A percentile compares a stretch with the other conserved stretches of the same genome.
Evolutionary conservation across 768 basidiomycete species (phyloP).

Genomic region (Thelephora aurantiotincta): DNA sequence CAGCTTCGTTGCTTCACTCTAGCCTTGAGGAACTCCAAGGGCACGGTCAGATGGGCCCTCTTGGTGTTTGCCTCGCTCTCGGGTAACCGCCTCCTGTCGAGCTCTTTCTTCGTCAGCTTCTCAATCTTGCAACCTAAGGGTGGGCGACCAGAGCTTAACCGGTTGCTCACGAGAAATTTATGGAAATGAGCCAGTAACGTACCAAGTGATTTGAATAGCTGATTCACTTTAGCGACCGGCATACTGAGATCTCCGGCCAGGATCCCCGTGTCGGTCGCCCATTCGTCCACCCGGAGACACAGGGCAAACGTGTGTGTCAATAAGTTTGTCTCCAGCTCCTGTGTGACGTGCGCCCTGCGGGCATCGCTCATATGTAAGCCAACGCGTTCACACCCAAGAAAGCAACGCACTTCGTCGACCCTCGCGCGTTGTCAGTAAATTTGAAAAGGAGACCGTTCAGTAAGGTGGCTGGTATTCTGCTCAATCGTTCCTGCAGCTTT

Average conservation of each 20-base stretch:
- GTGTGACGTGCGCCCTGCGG: slow-evolving; percentile 32
- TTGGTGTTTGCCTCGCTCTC: slow-evolving; percentile 48
- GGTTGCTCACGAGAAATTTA: background rate
- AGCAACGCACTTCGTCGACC: slow-evolving; percentile 42
- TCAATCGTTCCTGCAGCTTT: slow-evolving; percentile 39
- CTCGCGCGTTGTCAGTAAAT: slow-evolving; percentile 68
- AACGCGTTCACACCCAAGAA: background rate
- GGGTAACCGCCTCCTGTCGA: slow-evolving; percentile 55
- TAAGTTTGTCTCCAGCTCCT: slow-evolving; percentile 55
- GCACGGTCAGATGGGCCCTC: slow-evolving; percentile 60
- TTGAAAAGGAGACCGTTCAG: slow-evolving; percentile 62
- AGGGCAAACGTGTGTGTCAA: slow-evolving; percentile 72
- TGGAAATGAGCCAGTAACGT: slow-evolving; percentile 8
- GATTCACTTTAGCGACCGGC: slow-evolving; percentile 39
- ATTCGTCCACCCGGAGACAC: slow-evolving; percentile 69
- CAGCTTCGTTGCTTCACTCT: slow-evolving; percentile 18
- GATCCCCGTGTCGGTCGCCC: slow-evolving; percentile 48
- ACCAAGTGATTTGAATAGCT: slow-evolving; percentile 70
- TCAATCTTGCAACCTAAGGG: slow-evolving; percentile 57
- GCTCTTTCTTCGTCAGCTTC: slow-evolving; percentile 42
- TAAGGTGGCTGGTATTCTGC: slow-evolving; percentile 44
- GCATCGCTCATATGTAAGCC: background rate
- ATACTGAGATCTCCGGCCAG: slow-evolving; percentile 69
- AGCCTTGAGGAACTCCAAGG: slow-evolving; percentile 72
- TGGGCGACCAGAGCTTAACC: slow-evolving; percentile 4